Evolutionary conservation across 2,329 filamentous ascomycete genomes (phyloP), one percentile per base, ranked within the genome.

Genomic region (Cytospora piceicola): DNA sequence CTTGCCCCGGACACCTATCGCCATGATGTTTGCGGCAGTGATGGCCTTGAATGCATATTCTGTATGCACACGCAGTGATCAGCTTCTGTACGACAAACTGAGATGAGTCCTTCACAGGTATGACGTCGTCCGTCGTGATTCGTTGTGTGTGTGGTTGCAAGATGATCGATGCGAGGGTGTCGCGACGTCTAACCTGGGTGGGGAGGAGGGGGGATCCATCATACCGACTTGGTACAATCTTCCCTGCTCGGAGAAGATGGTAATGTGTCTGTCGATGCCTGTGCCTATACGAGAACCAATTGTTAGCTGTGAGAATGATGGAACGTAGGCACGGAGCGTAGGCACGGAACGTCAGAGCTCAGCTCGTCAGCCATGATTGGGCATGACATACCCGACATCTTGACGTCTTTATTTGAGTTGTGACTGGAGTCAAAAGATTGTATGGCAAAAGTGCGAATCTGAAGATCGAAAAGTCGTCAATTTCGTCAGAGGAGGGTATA

Each of bases 11-110:
- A 99, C 88, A 73, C 95, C 95, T 78, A 99, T 88, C 68, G 95
- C 95, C 85, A 96, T 99, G 83, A 99, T 98, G 81, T 98, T 98
- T 73, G 95, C 95, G 68, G 95, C 94, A 73, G 95, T 99, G 81
- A 99, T 99, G 67, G 95, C 95, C 85, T 99, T 99, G 89, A 99
- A 99, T 74, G 95, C 95, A 94, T 99, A 99, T 86, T 99, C 95
- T 98, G 77, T 73, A 71, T 51, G 60, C 62, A 69, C 65, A 32
- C 24, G n/a, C 42, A 34, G 27, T 53, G 2, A 60, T 68, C 58
- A 65, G 52, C 59, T 32, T 27, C 36, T 30, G 39, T 49, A 14
- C 36, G 12, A 32, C 29, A 49, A 12, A 42, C 22, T 14, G 14
- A 32, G 22, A 17, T 9, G 20, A 42, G 39, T 17, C 36, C 29